phyloP scores from a whole-genome alignment of 768 basidiomycete genomes.

The Hebeloma cylindrosporum region DNA sequence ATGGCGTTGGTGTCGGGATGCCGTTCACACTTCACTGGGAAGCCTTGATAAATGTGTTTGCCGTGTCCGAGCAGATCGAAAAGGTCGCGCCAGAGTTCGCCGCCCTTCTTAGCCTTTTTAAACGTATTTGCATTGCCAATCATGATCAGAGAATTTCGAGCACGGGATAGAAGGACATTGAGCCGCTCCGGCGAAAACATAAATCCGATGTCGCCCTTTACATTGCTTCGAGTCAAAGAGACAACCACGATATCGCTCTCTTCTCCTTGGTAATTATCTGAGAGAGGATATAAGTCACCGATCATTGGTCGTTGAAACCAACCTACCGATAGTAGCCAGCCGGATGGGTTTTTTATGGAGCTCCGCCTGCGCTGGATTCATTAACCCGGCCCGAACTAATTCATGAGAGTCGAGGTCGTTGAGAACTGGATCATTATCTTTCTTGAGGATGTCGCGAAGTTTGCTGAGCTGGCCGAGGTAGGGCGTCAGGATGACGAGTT shows the following conservation, averaged over 20 bases:
- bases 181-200: slow-evolving; percentile 70
- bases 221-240: slow-evolving; percentile 62
- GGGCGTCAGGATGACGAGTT: slow-evolving; percentile 66
- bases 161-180: slow-evolving; percentile 70
- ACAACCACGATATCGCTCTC: slow-evolving; percentile 69
- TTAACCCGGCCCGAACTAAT: slow-evolving; percentile 54
- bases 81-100: slow-evolving; percentile 50
- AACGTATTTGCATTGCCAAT: slow-evolving; percentile 67
- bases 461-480: slow-evolving; percentile 64
- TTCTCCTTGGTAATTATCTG: slow-evolving; percentile 81
- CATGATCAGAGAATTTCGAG: slow-evolving; percentile 65
- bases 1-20: slow-evolving; percentile 45
- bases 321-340: slow-evolving; percentile 63
- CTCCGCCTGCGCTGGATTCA: slow-evolving; percentile 39
- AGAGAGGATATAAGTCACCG: not conserved
- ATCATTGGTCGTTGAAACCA: not conserved
- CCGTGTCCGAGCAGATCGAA: slow-evolving; percentile 39
- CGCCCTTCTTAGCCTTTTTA: slow-evolving; percentile 42
- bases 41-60: slow-evolving; percentile 51
- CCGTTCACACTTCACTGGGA: slow-evolving; percentile 58
- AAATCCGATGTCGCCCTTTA: slow-evolving; percentile 59
- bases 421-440: slow-evolving; percentile 56
- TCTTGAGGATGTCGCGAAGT: slow-evolving; percentile 46
- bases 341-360: slow-evolving; percentile 47
- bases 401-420: slow-evolving; percentile 64